phyloP scores from a whole-genome alignment of 768 basidiomycete genomes.

The Clavulina sp. region DNA sequence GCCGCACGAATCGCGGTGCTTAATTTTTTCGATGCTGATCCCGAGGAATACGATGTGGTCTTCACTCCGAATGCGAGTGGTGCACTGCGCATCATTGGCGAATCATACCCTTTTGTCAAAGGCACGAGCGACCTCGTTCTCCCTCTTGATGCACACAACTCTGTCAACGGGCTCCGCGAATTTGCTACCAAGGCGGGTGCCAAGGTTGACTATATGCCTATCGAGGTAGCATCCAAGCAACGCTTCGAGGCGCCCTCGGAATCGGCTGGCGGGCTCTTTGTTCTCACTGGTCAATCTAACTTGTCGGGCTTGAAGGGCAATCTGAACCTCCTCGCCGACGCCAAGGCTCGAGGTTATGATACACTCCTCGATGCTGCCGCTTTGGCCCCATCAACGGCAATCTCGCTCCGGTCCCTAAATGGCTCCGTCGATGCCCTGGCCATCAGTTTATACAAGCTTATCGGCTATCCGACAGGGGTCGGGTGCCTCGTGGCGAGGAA shows the following conservation, averaged over 20 bases:
- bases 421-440: conserved; percentile 64
- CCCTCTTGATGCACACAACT: conserved; percentile 49
- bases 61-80: conserved; percentile 69
- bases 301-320: conserved; percentile 56
- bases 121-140: conserved; percentile 41
- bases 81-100: conserved; percentile 67
- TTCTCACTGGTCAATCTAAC: conserved; percentile 67
- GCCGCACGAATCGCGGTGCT: conserved; percentile 60
- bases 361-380: conserved; percentile 74
- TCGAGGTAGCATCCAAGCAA: too few species aligned
- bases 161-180: conserved; percentile 8
- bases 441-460: conserved; percentile 80
- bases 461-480: conserved; percentile 72
- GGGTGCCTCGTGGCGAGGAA: conserved; percentile 64
- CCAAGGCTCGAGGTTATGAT: conserved; percentile 48
- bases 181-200: conserved; percentile 4
- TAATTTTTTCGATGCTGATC: conserved; percentile 57
- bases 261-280: conserved; percentile 50
- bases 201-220: not conserved
- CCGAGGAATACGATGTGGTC: conserved; percentile 53
- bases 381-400: conserved; percentile 49
- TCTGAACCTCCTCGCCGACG: conserved; percentile 42
- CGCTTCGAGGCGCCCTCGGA: too few species aligned
- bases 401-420: conserved; percentile 36
- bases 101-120: conserved; percentile 51